Percentiles rank a stretch among this genome's conserved stretches.
Conservation (phyloP, 2,329 filamentous ascomycete species). For the Rhinocladiella mackenziei region DNA sequence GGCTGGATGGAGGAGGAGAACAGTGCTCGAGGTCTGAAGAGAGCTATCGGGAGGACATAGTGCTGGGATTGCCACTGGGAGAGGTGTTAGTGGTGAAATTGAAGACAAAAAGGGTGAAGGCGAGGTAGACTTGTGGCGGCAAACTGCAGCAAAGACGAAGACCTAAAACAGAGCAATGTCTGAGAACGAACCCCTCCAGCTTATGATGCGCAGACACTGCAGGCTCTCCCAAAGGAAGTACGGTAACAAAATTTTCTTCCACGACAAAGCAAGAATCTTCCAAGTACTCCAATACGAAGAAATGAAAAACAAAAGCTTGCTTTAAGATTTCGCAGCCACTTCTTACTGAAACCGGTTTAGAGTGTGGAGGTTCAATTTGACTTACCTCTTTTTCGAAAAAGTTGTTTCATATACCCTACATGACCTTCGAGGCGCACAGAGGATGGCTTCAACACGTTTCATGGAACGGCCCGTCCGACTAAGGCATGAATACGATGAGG, state of each 20-base stretch:
- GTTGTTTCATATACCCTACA: neutral
- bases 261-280: neutral
- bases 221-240: too few relatives aligned
- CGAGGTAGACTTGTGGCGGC: slow-evolving; percentile 24
- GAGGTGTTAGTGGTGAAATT: slow-evolving; percentile 18
- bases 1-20: neutral
- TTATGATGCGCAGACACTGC: neutral
- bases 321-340: too few relatives aligned
- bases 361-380: too few relatives aligned
- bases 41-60: slow-evolving; percentile 3
- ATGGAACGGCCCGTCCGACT: slow-evolving; percentile 17
- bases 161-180: neutral
- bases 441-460: slow-evolving; percentile 15
- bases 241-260: too few relatives aligned
- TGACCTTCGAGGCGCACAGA: too few relatives aligned
- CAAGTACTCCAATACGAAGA: neutral
- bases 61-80: slow-evolving; percentile 22
- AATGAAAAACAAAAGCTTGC: neutral
- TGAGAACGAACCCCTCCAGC: neutral
- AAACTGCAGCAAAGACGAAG: slow-evolving; percentile 6
- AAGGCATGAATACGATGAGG: slow-evolving; percentile 32
- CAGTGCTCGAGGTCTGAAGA: neutral
- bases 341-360: too few relatives aligned
- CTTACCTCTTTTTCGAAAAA: neutral
- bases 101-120: slow-evolving; percentile 9